A percentile compares a stretch with the other conserved stretches of the same genome.
Conservation (phyloP, 2,329 filamentous ascomycete genomes). For the Colletotrichum somersetense region DNA sequence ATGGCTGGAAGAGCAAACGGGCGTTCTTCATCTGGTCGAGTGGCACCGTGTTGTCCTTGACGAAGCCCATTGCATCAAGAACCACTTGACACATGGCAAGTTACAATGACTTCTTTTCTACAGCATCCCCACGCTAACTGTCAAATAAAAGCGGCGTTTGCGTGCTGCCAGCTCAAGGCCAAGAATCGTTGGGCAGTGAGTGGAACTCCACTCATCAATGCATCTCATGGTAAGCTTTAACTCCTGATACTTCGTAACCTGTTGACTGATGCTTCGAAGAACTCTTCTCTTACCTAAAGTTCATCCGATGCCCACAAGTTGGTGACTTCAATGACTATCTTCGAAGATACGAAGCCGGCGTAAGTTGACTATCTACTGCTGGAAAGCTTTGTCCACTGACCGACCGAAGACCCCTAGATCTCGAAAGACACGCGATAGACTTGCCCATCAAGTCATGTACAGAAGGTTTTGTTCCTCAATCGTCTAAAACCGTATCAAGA, state of each 20-base stretch:
- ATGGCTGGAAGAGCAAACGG: background rate
- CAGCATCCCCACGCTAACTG: background rate
- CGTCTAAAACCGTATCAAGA: too few species aligned
- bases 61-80: conserved; percentile 22
- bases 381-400: too few species aligned
- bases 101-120: conserved; percentile 38
- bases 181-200: conserved; percentile 53
- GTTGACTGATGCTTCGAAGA: conserved; percentile 43
- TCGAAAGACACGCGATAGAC: too few species aligned
- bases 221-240: conserved; percentile 45
- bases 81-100: background rate
- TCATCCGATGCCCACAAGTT: conserved; percentile 45
- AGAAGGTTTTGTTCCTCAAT: conserved; percentile 6
- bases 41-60: conserved; percentile 25
- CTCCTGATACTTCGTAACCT: rapidly evolving
- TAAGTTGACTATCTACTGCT: too few species aligned
- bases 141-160: conserved; percentile 43
- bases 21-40: background rate
- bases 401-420: too few species aligned
- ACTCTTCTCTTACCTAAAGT: conserved; percentile 52
- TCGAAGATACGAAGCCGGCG: conserved; percentile 31
- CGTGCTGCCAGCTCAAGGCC: conserved; percentile 42
- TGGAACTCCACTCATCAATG: conserved; percentile 54
- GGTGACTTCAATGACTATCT: conserved; percentile 30
- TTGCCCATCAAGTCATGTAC: conserved; percentile 30